These are phyloP conservation scores for Schizopora paradoxa DNA, from an alignment of 1,284 basidiomycete genomes.

Conservation along the genomic window DNA sequence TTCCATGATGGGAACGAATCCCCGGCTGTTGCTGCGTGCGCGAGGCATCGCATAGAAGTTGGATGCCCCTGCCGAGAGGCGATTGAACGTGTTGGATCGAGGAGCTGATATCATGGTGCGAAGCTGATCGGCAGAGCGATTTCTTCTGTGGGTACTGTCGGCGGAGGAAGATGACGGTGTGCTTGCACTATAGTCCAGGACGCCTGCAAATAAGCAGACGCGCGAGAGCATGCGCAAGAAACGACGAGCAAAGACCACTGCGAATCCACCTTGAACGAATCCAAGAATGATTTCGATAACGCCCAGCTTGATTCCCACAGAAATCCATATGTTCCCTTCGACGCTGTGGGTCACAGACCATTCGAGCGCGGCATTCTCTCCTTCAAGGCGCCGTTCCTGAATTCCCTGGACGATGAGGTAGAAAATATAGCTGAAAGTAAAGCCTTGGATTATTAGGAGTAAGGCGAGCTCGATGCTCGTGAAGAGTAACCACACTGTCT, in stretches of 20 bases:
- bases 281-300: constrained; percentile 61
- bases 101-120: constrained; percentile 49
- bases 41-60: constrained; percentile 29
- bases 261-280: constrained; percentile 51
- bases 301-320: constrained; percentile 52
- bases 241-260: constrained; percentile 46
- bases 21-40: constrained; percentile 16
- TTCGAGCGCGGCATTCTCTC: constrained; percentile 23
- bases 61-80: constrained; percentile 40
- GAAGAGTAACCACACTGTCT: constrained; percentile 50
- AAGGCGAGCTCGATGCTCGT: constrained; percentile 54
- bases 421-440: constrained; percentile 52
- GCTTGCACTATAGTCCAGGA: constrained; percentile 65
- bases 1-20: background rate
- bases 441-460: constrained; percentile 49
- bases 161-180: constrained; percentile 30
- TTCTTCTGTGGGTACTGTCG: constrained; percentile 2
- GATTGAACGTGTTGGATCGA: constrained; percentile 47
- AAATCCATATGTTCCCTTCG: constrained; percentile 60
- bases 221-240: constrained; percentile 51
- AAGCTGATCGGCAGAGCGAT: constrained; percentile 20
- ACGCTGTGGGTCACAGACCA: constrained; percentile 40
- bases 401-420: constrained; percentile 49
- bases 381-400: constrained; percentile 48
- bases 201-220: constrained; percentile 50